Conservation (phyloP, 495 filamentous ascomycete genomes). For the Aspergillus conjunctus region DNA sequence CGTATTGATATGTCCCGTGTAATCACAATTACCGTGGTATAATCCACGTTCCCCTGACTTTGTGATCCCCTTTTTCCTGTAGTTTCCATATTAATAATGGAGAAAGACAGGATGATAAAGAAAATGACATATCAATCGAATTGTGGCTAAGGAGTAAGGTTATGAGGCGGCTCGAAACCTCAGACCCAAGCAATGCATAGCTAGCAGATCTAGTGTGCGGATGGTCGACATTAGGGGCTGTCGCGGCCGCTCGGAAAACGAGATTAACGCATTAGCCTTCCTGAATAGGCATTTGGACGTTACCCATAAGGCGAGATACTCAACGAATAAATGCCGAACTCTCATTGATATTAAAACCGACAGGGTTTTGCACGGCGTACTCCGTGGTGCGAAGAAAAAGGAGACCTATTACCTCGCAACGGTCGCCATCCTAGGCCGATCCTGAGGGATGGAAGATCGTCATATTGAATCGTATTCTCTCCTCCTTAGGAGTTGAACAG, state of each 20-base stretch:
- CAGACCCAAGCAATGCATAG: background rate
- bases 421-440: no score
- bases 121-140: conserved; percentile 3
- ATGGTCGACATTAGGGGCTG: background rate
- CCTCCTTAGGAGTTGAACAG: no score
- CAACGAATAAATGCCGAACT: no score
- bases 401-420: no score
- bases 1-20: background rate
- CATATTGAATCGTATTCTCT: no score
- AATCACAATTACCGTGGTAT: background rate
- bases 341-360: no score
- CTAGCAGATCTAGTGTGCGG: conserved; percentile 10
- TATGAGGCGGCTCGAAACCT: conserved; percentile 1
- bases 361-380: no score
- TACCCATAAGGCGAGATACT: no score
- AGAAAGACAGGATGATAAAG: background rate
- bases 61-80: conserved; percentile 1
- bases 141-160: background rate
- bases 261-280: background rate
- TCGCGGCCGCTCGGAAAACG: background rate
- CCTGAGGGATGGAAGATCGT: no score
- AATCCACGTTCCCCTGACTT: background rate
- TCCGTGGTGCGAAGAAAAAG: no score
- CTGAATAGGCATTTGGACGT: background rate
- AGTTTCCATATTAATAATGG: background rate